phyloP scores from a whole-genome alignment of 2,329 filamentous ascomycete species.

The Hypomyces perniciosus region DNA sequence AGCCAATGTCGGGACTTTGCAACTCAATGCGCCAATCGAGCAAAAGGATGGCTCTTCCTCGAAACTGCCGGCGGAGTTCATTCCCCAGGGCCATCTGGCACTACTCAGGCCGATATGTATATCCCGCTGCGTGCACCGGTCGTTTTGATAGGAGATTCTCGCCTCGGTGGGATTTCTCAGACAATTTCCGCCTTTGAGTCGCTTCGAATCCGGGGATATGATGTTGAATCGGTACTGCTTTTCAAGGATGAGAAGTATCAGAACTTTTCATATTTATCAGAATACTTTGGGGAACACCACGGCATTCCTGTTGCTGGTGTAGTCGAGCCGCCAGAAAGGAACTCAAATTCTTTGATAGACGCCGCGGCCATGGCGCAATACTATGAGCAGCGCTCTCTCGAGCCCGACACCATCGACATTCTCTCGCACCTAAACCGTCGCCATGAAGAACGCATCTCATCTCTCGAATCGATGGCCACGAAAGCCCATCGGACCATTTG shows the following conservation, averaged over 20 bases:
- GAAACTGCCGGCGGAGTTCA: conserved; percentile 81
- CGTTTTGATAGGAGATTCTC: conserved; percentile 67
- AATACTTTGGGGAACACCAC: conserved; percentile 59
- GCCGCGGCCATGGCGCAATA: conserved; percentile 54
- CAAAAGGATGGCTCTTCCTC: conserved; percentile 58
- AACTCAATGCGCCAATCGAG: conserved; percentile 33
- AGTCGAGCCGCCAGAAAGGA: conserved; percentile 51
- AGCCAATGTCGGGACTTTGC: conserved; percentile 33
- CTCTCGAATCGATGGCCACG: conserved; percentile 55
- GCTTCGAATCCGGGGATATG: conserved; percentile 69
- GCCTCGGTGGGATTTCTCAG: conserved; percentile 72
- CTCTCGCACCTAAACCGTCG: conserved; percentile 45
- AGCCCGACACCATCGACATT: conserved; percentile 36
- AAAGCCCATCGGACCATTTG: conserved; percentile 63
- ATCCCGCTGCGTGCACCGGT: conserved; percentile 66
- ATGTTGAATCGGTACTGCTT: conserved; percentile 63
- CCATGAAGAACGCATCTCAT: conserved; percentile 50
- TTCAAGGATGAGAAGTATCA: conserved; percentile 61
- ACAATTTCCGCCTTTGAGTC: conserved; percentile 79
- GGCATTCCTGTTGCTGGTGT: conserved; percentile 52
- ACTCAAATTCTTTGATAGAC: conserved; percentile 40
- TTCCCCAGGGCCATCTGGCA: conserved; percentile 70
- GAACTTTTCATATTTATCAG: conserved; percentile 60
- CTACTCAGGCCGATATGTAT: conserved; percentile 72
- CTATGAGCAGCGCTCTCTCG: conserved; percentile 46